phyloP scores from a whole-genome alignment of 2,329 filamentous ascomycete genomes.

The Fusarium tupiense region DNA sequence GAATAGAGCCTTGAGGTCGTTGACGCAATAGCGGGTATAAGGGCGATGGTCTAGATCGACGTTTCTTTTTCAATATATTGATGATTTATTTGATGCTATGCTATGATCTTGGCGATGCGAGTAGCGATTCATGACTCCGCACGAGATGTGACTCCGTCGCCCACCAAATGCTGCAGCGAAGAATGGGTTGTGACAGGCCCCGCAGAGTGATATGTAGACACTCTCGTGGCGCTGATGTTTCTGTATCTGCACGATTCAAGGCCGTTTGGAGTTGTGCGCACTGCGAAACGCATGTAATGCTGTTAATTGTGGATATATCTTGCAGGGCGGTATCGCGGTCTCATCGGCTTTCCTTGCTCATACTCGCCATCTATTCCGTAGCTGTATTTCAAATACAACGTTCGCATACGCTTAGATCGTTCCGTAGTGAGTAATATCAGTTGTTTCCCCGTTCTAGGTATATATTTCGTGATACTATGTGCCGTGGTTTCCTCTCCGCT shows the following conservation, averaged over 20 bases:
- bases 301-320: background rate
- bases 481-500: background rate
- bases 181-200: background rate
- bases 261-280: background rate
- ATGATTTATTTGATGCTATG: background rate
- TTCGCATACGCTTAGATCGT: fast-evolving
- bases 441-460: background rate
- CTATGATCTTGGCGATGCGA: background rate
- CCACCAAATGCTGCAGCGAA: background rate
- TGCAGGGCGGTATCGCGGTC: background rate
- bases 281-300: background rate
- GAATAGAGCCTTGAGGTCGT: background rate
- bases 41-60: background rate
- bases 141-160: background rate
- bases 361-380: too few species aligned
- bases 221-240: background rate
- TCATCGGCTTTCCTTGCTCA: background rate
- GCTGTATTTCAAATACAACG: too few species aligned
- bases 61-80: background rate
- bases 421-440: background rate
- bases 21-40: background rate
- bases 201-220: background rate
- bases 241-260: background rate
- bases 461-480: fast-evolving
- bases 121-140: background rate